Conservation (phyloP, 495 filamentous ascomycete genomes). For the Trichoderma gamsii region DNA sequence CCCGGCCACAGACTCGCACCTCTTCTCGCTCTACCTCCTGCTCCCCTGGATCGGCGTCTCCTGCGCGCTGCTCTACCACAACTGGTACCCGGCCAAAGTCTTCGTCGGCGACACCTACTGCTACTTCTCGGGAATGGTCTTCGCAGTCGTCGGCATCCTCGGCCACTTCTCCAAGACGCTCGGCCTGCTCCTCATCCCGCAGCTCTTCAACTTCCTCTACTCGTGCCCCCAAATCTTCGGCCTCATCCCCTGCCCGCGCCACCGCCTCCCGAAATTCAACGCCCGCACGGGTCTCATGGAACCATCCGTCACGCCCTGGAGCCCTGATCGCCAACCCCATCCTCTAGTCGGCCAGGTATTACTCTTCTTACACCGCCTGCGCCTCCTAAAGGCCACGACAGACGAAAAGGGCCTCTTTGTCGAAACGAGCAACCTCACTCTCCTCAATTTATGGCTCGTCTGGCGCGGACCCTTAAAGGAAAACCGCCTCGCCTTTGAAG, state of each 20-base stretch:
- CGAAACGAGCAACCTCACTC: conserved; percentile 84
- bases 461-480: conserved; percentile 92
- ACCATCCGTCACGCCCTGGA: conserved; percentile 75
- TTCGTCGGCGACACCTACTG: conserved; percentile 99
- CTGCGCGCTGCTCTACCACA: conserved; percentile 77
- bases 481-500: conserved; percentile 68
- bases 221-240: conserved; percentile 86
- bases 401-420: conserved; percentile 64
- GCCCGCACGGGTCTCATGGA: conserved; percentile 75
- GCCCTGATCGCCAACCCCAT: conserved; percentile 56
- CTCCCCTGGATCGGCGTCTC: conserved; percentile 92
- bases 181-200: conserved; percentile 81
- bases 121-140: conserved; percentile 98
- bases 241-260: conserved; percentile 83
- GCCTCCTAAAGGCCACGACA: conserved; percentile 55
- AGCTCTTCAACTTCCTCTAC: conserved; percentile 95
- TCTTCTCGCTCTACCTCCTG: conserved; percentile 92
- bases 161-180: conserved; percentile 98
- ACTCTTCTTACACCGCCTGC: conserved; percentile 56
- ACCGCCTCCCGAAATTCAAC: conserved; percentile 86
- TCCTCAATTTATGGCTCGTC: conserved; percentile 92
- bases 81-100: conserved; percentile 92
- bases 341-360: conserved; percentile 53
- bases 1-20: conserved; percentile 88
- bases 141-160: conserved; percentile 91